Evolutionary conservation across 768 basidiomycete species (phyloP).

Genomic region (Suillus spraguei): DNA sequence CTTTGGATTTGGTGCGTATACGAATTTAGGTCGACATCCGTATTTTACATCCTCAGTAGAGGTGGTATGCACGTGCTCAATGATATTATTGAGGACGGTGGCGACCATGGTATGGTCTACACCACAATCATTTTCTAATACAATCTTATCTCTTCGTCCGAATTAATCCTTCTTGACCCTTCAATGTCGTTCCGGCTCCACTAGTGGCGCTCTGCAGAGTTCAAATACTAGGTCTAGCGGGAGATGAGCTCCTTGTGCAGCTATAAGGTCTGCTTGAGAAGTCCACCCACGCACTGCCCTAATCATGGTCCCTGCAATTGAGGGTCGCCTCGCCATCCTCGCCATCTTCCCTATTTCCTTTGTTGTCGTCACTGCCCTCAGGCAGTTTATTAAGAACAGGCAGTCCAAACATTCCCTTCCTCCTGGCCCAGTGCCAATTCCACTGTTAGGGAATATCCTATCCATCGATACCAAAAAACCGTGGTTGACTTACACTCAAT

Average conservation of each 20-base stretch:
- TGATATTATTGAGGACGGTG: neutral
- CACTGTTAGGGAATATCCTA: constrained; percentile 27
- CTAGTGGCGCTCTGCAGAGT: neutral
- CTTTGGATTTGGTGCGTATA: neutral
- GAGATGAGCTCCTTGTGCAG: neutral
- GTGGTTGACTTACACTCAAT: constrained; percentile 7
- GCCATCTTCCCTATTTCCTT: neutral
- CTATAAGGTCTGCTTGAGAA: neutral
- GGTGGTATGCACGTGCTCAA: too few species aligned
- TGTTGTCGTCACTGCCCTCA: neutral
- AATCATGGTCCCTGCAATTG: neutral
- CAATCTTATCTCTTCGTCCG: neutral
- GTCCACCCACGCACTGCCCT: neutral
- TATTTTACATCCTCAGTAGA: neutral
- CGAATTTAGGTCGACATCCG: neutral
- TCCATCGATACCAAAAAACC: constrained; percentile 8
- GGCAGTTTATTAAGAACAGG: constrained; percentile 7
- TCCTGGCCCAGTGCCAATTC: constrained; percentile 49
- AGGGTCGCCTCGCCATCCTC: neutral
- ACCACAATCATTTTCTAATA: neutral
- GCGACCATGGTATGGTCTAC: too few species aligned
- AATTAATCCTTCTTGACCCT: neutral
- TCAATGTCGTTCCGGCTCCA: neutral
- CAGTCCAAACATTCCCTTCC: constrained; percentile 27
- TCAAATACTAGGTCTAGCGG: neutral